phyloP scores from a whole-genome alignment of 2,329 filamentous ascomycete genomes.

The Venturia carpophila region DNA sequence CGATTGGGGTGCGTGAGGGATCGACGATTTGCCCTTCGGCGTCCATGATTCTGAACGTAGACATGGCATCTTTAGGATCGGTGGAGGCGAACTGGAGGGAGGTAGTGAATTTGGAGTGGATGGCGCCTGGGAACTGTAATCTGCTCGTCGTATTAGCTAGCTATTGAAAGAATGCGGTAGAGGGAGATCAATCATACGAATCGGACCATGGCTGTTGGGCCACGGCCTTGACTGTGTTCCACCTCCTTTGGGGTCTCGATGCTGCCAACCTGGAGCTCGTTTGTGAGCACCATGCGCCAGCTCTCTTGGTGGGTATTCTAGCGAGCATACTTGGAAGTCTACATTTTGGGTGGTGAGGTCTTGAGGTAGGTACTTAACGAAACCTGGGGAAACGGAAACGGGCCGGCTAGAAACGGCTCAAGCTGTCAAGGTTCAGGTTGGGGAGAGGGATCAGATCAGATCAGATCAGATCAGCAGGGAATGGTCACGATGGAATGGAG shows the following conservation, averaged over 20 bases:
- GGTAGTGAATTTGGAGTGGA: conserved; percentile 87
- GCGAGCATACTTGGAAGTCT: not conserved
- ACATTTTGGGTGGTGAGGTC: not conserved
- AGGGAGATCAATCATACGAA: conserved; percentile 37
- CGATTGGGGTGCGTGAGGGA: conserved; percentile 54
- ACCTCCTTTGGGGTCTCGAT: conserved; percentile 28
- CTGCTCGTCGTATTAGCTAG: conserved; percentile 28
- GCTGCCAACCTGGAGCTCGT: not conserved
- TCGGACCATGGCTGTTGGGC: conserved; percentile 53
- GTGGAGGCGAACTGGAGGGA: conserved; percentile 70
- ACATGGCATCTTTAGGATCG: conserved; percentile 63
- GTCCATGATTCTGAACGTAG: conserved; percentile 87
- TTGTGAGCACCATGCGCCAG: not conserved
- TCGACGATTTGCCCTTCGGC: conserved; percentile 82
- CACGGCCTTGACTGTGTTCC: conserved; percentile 40
- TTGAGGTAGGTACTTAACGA: not conserved
- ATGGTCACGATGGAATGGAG: not conserved
- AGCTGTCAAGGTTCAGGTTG: not conserved
- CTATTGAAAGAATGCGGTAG: not conserved
- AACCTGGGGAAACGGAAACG: not conserved
- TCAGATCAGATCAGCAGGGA: not conserved
- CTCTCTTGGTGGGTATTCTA: not conserved
- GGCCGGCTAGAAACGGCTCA: conserved; percentile 2
- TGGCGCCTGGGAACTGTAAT: conserved; percentile 77
- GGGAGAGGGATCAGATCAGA: too few relatives aligned